Evolutionary conservation across 305 asterid genomes (phyloP), one percentile per base, ranked within the genome.

Genomic region (Andrographis paniculata): DNA sequence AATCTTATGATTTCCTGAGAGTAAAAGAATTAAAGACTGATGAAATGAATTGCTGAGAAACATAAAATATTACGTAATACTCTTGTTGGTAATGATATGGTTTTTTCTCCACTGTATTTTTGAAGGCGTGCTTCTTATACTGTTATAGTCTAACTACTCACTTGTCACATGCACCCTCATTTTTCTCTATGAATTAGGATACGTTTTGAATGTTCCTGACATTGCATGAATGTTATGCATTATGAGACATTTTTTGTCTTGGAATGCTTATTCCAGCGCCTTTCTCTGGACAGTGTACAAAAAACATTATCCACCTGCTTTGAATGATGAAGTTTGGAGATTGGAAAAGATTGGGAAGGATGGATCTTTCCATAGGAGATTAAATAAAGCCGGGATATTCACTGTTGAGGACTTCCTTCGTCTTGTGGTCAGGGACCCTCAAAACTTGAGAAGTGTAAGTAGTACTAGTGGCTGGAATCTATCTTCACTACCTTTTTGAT

Each of bases 321-420:
- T 89, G 52, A 78, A 55, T 65, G 98, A 89, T 46, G 96, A 89
- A 0, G 95, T 89, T 16, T 89, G 98, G 96, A 83, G 98, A 80
- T 71, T 89, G 77, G 98, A 89, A 79, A 86, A 83, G 72, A 89
- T 89, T 13, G 94, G 95, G 53, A 89, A 89, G 69, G 98, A 89
- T 58, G 98, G 98, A 43, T 83, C 96, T 14, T 89, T 89, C 64
- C 96, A 89, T 72, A 89, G 79, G 79, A 82, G 89, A 79, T 78
- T 89, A 48, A 86, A 68, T 56, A 73, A 59, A 41, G 80, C 80
- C 20, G 92, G 83, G 60, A 73, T 89, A 69, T 69, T 74, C 70
- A 56, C 78, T 7, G 98, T 89, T 18, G 88, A 89, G 62, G 94
- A 82, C 64, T 89, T 89, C 63, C 96, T 89, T 54, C 79, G 92